Conservation (phyloP, 495 filamentous ascomycete species). For the Oleoguttula mirabilis region DNA sequence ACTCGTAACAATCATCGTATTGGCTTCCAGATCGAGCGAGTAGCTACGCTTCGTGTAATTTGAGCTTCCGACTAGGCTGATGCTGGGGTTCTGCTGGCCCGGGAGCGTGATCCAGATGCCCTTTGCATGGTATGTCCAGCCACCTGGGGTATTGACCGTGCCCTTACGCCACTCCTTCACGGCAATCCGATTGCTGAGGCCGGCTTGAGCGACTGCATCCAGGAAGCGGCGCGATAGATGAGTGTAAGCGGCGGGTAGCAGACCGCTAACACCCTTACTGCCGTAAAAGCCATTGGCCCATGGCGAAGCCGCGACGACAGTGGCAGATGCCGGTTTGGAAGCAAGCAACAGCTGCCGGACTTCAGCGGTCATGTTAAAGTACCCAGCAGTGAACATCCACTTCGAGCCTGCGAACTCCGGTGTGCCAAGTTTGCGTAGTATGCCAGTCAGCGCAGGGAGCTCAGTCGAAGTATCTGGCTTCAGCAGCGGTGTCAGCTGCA, state of each 20-base stretch:
- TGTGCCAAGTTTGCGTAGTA: slow-evolving; percentile 53
- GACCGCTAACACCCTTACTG: slow-evolving; percentile 73
- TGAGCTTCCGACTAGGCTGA: slow-evolving; percentile 76
- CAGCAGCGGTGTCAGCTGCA: slow-evolving; percentile 75
- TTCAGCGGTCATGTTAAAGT: slow-evolving; percentile 87
- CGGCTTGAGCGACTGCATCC: slow-evolving; percentile 47
- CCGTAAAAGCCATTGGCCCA: slow-evolving; percentile 93
- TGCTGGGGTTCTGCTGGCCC: slow-evolving; percentile 44
- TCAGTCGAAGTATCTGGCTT: slow-evolving; percentile 76
- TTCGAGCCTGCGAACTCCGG: slow-evolving; percentile 51
- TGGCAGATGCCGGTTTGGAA: slow-evolving; percentile 54
- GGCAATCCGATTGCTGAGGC: slow-evolving; percentile 48
- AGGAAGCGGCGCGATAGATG: slow-evolving; percentile 75
- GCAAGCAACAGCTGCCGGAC: slow-evolving; percentile 66
- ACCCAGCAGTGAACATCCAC: slow-evolving; percentile 95
- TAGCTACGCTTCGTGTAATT: slow-evolving; percentile 97
- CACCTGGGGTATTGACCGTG: slow-evolving; percentile 62
- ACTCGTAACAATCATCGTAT: slow-evolving; percentile 69
- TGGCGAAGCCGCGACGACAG: slow-evolving; percentile 86
- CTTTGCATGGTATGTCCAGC: slow-evolving; percentile 98
- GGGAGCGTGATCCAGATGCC: slow-evolving; percentile 79
- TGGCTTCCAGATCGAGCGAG: slow-evolving; percentile 77
- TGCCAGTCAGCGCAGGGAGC: slow-evolving; percentile 59
- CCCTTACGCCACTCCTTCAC: slow-evolving; percentile 84
- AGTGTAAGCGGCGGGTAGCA: slow-evolving; percentile 86